Percentiles rank a stretch among this genome's conserved stretches.
Conservation (phyloP, 148 eudicot species). For the Persicaria maculosa region DNA sequence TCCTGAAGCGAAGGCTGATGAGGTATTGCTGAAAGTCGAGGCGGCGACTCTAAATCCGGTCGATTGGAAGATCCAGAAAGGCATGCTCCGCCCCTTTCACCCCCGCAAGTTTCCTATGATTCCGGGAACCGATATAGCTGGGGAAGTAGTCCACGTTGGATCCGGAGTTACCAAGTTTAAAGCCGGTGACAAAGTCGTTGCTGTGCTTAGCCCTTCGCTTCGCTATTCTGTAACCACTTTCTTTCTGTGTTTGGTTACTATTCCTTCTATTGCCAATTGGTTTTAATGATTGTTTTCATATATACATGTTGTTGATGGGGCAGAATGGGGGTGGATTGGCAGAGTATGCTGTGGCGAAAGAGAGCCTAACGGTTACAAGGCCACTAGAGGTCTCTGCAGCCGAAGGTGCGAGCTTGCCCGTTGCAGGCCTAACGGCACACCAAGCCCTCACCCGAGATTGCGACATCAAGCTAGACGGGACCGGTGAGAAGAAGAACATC, state of each 20-base stretch:
- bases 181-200: conserved; percentile 64
- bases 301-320: neutral
- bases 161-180: conserved; percentile 14
- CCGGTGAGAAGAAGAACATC: conserved; percentile 9
- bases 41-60: conserved; percentile 63
- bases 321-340: conserved; percentile 7
- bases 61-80: conserved; percentile 67
- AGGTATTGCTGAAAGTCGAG: conserved; percentile 64
- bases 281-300: neutral
- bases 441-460: neutral
- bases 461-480: neutral
- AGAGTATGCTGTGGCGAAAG: neutral
- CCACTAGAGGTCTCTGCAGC: neutral
- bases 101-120: conserved; percentile 61
- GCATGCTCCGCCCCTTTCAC: conserved; percentile 39
- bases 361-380: neutral
- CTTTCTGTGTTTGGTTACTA: neutral
- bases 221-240: conserved; percentile 20
- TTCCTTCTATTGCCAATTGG: no score
- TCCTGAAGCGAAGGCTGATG: conserved; percentile 52
- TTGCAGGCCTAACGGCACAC: neutral
- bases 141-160: conserved; percentile 68
- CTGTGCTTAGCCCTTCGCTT: conserved; percentile 20
- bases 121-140: conserved; percentile 73
- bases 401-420: no score